phyloP scores from a whole-genome alignment of 352 stramenopile species.

The Globisporangium parvum region DNA sequence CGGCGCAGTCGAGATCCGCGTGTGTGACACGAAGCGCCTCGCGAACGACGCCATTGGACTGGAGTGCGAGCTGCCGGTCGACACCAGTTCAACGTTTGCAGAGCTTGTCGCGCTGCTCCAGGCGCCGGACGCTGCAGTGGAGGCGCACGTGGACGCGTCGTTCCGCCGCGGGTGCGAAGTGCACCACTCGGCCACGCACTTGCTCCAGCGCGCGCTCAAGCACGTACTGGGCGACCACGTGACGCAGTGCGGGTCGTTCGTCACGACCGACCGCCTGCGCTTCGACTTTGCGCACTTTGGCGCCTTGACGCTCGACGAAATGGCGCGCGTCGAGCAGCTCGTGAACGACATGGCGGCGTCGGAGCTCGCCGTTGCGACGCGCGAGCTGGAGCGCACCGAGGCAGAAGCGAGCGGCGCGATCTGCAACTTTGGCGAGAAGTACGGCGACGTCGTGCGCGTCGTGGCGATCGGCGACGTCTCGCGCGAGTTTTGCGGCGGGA shows the following conservation, averaged over 20 bases:
- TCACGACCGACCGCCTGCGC: conserved; percentile 52
- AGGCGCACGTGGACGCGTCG: conserved; percentile 38
- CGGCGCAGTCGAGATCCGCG: conserved; percentile 9
- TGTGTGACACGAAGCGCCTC: conserved; percentile 40
- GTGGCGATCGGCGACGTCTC: conserved; percentile 50
- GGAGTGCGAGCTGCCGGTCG: conserved; percentile 31
- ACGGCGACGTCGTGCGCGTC: conserved; percentile 75
- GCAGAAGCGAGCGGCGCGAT: conserved; percentile 62
- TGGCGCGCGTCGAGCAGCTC: conserved; percentile 43
- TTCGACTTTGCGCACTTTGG: conserved; percentile 86
- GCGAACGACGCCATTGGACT: conserved; percentile 39
- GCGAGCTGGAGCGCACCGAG: conserved; percentile 34
- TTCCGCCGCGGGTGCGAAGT: conserved; percentile 46
- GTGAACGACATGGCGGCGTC: conserved; percentile 54
- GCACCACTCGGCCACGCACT: conserved; percentile 77
- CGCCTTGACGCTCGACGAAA: conserved; percentile 46
- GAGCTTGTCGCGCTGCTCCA: conserved; percentile 20
- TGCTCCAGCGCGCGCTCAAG: conserved; percentile 69
- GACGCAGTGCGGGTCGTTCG: conserved; percentile 62
- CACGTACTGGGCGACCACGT: conserved; percentile 63
- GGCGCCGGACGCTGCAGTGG: conserved; percentile 14
- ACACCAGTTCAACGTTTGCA: conserved; percentile 13
- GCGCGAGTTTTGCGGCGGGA: conserved; percentile 76
- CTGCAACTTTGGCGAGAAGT: conserved; percentile 81
- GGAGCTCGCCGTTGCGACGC: conserved; percentile 30